Evolutionary conservation across 371 early-diverging fungal species (phyloP), one percentile per base, ranked within the genome.

Genomic region (Actinomortierella ambigua): DNA sequence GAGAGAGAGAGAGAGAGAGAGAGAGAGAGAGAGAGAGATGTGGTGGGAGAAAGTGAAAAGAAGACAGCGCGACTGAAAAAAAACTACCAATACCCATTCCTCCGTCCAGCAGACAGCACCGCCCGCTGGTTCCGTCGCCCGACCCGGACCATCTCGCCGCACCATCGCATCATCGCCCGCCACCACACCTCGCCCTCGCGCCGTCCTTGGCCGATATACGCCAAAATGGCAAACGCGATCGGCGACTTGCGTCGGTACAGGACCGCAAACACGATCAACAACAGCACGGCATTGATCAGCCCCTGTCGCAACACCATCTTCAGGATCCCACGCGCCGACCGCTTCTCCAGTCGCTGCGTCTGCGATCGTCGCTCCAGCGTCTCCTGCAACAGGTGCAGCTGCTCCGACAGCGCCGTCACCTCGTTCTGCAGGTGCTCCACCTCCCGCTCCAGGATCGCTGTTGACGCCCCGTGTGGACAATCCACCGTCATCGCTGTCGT

Each of bases 161-260:
- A 8, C 73, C 73, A 73, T 44, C 73, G 58, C 60, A 73, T 44
- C 15, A 73, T 22, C n/a, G 67, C 67, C 18, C 73, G 39, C 73
- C 73, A 73, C 3, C 73, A 59, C 1, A 63, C 73, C 40, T 73
- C 73, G 2, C 73, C 73, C 28, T 73, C 73, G 50, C 51, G 61
- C 11, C 57, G 41, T 0, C 73, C 67, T 13, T 73, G 63, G 0
- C 73, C 67, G 3, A 73, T 44, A 53, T 73, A 73, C 13, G 66
- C 66, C 47, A 73, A 15, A 11, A 73, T 57, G 22, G 67, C 73
- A 66, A 56, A 73, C 6, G 73, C 73, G 44, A 73, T 73, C 14
- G 73, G 73, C 6, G 66, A 66, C 24, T 34, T 49, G 18, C 73
- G 59, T 42, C 66, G 65, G 40, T 73, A 73, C 53, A 73, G 50